phyloP scores from a whole-genome alignment of 257 asterid species.

The Paulownia fortunei region DNA sequence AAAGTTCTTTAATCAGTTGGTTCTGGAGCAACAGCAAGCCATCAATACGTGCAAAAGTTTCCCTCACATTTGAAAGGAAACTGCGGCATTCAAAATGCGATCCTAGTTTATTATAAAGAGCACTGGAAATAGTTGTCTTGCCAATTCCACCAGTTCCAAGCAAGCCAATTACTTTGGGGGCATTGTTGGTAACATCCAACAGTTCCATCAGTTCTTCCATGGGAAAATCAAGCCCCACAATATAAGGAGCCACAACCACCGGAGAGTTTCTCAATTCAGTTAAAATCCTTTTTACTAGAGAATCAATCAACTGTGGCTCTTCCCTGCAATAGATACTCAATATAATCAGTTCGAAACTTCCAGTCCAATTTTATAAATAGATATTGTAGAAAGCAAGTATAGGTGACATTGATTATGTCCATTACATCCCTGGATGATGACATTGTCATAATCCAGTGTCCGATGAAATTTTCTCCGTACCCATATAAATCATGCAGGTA shows the following conservation, averaged over 20 bases:
- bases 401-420: no score
- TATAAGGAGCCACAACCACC: conserved; percentile 37
- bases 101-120: conserved; percentile 28
- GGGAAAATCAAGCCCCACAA: conserved; percentile 40
- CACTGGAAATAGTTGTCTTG: conserved; percentile 42
- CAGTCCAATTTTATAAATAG: no score
- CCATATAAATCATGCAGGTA: no score
- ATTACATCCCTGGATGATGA: no score
- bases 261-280: conserved; percentile 37
- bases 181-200: conserved; percentile 29
- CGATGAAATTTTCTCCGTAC: no score
- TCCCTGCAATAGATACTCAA: no score
- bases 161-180: conserved; percentile 24
- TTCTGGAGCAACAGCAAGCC: conserved; percentile 36
- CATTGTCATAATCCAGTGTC: no score
- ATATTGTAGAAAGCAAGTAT: no score
- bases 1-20: conserved; percentile 38
- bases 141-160: conserved; percentile 50
- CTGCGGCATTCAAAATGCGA: conserved; percentile 32
- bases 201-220: conserved; percentile 16
- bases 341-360: no score
- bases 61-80: conserved; percentile 40
- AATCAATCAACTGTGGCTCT: conserved; percentile 28
- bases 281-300: conserved; percentile 26
- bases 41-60: conserved; percentile 2